Conservation (phyloP, 257 asterid species). For the Echites panduratus region DNA sequence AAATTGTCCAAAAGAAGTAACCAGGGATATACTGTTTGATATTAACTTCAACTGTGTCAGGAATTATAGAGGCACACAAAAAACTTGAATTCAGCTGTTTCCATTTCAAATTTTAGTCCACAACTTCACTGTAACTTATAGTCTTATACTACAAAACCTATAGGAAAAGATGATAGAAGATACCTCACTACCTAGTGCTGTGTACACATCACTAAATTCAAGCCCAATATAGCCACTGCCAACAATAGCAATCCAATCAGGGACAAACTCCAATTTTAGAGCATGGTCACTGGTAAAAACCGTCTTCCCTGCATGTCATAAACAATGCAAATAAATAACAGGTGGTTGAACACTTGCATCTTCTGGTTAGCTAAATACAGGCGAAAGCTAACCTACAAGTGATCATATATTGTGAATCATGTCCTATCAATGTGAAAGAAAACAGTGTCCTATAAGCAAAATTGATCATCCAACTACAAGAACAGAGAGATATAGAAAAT, state of each 20-base stretch:
- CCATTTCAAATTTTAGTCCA: background rate
- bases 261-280: conserved; percentile 79
- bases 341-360: background rate
- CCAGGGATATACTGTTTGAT: background rate
- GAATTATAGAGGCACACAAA: background rate
- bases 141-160: background rate
- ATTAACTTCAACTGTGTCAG: background rate
- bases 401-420: background rate
- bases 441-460: background rate
- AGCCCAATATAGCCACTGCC: conserved; percentile 99
- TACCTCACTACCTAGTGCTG: conserved; percentile 99
- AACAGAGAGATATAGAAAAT: conserved; percentile 2
- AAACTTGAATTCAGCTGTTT: background rate
- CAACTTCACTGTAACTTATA: background rate
- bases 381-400: background rate
- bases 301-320: conserved; percentile 68
- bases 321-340: background rate
- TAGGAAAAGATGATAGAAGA: background rate
- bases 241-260: conserved; percentile 91
- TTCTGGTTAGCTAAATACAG: no score
- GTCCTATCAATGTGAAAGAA: background rate
- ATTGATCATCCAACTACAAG: background rate
- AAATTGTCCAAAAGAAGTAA: background rate
- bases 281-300: conserved; percentile 97
- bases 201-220: conserved; percentile 91